Evolutionary conservation across 2,329 filamentous ascomycete species (phyloP).

Genomic region (Sporothrix brasiliensis): DNA sequence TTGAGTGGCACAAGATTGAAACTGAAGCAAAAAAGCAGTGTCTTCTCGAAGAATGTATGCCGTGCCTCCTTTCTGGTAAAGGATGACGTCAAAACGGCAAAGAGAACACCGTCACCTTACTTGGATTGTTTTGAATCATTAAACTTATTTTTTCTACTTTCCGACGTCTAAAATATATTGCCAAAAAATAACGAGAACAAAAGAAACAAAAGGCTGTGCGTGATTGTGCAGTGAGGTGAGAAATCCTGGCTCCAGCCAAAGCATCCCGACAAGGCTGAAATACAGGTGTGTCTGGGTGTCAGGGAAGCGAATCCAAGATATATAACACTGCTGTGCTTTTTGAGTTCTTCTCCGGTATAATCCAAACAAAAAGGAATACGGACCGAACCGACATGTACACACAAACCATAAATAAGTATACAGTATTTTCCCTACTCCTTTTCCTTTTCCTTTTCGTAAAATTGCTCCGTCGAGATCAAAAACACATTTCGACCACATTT

Average conservation of each 20-base stretch:
- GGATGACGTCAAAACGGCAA: background rate
- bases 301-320: background rate
- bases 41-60: background rate
- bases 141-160: conserved; percentile 19
- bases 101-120: background rate
- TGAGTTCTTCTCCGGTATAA: background rate
- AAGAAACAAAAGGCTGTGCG: background rate
- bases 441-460: conserved; percentile 5
- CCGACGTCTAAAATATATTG: conserved; percentile 21
- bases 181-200: conserved; percentile 21
- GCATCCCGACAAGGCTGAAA: background rate
- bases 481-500: background rate
- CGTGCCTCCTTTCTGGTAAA: conserved; percentile 15
- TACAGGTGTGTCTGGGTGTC: background rate
- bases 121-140: conserved; percentile 10
- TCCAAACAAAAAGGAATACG: background rate
- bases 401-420: background rate
- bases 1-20: background rate
- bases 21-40: too few species aligned
- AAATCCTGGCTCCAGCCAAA: conserved; percentile 6
- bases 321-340: background rate
- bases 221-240: background rate
- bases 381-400: background rate
- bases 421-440: background rate
- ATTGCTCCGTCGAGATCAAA: background rate